Percentiles rank a stretch among this genome's conserved stretches.
These are phyloP conservation scores for Abrus precatorius DNA, from an alignment of 306 rosid species.

Conservation along the genomic window DNA sequence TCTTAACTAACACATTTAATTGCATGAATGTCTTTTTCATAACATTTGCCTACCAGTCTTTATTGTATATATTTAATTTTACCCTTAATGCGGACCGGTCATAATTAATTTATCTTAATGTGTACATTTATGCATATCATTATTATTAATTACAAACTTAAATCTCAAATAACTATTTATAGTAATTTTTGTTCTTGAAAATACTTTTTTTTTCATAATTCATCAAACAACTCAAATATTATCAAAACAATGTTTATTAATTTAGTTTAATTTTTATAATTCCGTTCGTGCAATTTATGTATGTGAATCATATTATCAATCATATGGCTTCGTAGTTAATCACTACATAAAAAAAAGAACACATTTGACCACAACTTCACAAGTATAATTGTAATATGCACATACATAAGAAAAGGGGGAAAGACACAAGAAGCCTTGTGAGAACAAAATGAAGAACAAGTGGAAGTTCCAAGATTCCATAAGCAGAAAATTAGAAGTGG, in stretches of 20 bases:
- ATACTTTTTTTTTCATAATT: too few species aligned
- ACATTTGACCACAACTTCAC: too few species aligned
- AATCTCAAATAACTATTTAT: not conserved
- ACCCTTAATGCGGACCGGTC: not conserved
- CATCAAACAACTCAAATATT: too few species aligned
- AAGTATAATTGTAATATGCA: too few species aligned
- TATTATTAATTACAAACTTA: not conserved
- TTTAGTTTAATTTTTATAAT: too few species aligned
- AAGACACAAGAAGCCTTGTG: not conserved
- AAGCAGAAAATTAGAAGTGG: not conserved
- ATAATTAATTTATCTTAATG: not conserved
- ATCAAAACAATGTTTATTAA: too few species aligned
- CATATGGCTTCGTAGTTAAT: too few species aligned
- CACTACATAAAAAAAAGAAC: too few species aligned
- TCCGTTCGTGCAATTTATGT: too few species aligned
- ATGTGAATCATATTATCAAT: too few species aligned
- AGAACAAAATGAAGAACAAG: not conserved
- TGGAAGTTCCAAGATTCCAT: slow-evolving; percentile 24
- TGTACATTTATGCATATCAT: not conserved
- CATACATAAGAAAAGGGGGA: too few species aligned
- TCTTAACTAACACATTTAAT: not conserved
- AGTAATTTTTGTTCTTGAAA: not conserved
- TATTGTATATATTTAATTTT: not conserved
- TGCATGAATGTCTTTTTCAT: not conserved
- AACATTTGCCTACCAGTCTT: not conserved